Evolutionary conservation across 805 yeast species (phyloP), one percentile per base, ranked within the genome.

Genomic region (Zygoascus tannicola): DNA sequence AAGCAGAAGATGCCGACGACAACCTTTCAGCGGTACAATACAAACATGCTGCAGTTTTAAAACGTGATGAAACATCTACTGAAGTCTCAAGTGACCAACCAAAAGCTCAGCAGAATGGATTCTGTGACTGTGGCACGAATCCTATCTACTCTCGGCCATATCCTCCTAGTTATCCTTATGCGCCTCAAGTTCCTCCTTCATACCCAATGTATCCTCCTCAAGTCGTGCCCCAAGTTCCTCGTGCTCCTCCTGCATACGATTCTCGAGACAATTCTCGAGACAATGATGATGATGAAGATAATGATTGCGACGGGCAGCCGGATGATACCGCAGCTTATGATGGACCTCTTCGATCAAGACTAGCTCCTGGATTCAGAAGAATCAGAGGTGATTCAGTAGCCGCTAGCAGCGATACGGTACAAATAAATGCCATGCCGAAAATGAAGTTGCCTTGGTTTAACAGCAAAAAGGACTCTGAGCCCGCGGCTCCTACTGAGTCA

Each of bases 221-320:
- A n/a, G 22, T 23, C 10, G 37, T 16, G 21, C n/a, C 19, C 23
- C 32, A 32, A 3, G 30, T 15, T 4, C 5, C 4, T 37, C 20
- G 30, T 37, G 21, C 16, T 4, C 15, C 33, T 19, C 16, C 22
- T 21, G 35, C n/a, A n/a, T 10, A 22, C 18, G 34, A 22, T 15
- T 20, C 20, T 32, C 16, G 8, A 5, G 23, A 14, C 14, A 39
- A 32, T 10, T 21, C 21, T 4, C 12, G 18, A 4, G 48, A 41
- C 22, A 42, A 45, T 22, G 40, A 44, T 28, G 32, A 23, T 22
- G 45, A 40, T n/a, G 35, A 38, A 12, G 41, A 22, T 38, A 38
- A 23, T 38, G 41, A 41, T 23, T 41, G 44, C 23, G 41, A 22
- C n/a, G 40, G 21, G 15, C 4, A 35, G 12, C 33, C 8, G 7